Evolutionary conservation across 1,284 basidiomycete species (phyloP).

Genomic region (Xerocomus minutiporus): DNA sequence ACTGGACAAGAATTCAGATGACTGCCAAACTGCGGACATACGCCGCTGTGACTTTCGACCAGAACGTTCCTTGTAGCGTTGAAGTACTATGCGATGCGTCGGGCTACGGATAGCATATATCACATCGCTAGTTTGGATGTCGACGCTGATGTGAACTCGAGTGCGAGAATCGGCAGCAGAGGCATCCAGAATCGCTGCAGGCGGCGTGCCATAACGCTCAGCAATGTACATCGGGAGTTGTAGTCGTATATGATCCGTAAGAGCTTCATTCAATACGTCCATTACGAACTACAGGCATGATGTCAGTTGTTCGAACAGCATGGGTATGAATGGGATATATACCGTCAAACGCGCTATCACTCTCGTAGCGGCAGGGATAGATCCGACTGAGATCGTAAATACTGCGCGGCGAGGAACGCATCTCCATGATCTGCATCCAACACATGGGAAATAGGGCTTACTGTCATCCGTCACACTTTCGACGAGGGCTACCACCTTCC

Average conservation of each 20-base stretch:
- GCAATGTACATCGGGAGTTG: conserved; percentile 49
- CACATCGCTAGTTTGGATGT: conserved; percentile 44
- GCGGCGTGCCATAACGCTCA: conserved; percentile 46
- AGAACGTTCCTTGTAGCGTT: conserved; percentile 32
- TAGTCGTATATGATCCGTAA: conserved; percentile 45
- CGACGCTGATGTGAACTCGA: conserved; percentile 38
- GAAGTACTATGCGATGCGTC: conserved; percentile 37
- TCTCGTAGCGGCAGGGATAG: conserved; percentile 39
- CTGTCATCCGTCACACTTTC: conserved; percentile 50
- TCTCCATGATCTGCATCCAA: background rate
- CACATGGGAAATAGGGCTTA: conserved; percentile 26
- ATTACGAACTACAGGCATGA: conserved; percentile 29
- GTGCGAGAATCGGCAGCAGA: conserved; percentile 30
- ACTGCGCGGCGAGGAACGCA: conserved; percentile 31
- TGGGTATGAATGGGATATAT: conserved; percentile 11
- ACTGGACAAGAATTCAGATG: conserved; percentile 36
- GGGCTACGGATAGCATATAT: conserved; percentile 39
- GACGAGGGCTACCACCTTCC: conserved; percentile 43
- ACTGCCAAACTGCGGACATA: conserved; percentile 36
- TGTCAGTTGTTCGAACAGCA: background rate
- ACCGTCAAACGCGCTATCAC: conserved; percentile 44
- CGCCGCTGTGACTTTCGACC: conserved; percentile 39
- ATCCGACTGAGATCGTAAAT: conserved; percentile 55
- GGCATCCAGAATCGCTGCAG: conserved; percentile 35
- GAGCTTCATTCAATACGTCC: conserved; percentile 44